Base-by-base conservation (phyloP, 257 asterid genomes). In the Verbena officinalis region DNA sequence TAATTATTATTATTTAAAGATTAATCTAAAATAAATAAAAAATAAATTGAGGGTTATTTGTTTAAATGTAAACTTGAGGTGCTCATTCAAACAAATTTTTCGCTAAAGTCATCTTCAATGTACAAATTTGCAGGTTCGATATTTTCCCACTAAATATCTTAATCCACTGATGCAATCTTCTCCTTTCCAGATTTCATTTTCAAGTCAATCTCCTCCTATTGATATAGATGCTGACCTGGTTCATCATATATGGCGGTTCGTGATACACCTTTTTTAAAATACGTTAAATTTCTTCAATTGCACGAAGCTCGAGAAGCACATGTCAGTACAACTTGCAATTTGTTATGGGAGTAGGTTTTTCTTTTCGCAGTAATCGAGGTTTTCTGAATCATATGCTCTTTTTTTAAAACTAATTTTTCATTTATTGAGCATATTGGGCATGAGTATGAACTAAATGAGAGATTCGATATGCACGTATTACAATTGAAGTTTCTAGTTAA, bases 91-190 rank as follows among this genome's bases (percentile, higher is more conserved):
- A n/a, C n/a, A n/a, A n/a, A n/a, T n/a, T n/a, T n/a, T n/a, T n/a
- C n/a, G n/a, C n/a, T n/a, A n/a, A n/a, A n/a, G n/a, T n/a, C n/a
- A n/a, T n/a, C n/a, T n/a, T n/a, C n/a, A n/a, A n/a, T 22, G 65
- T 71, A 46, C 56, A 13, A 34, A 33, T n/a, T n/a, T n/a, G n/a
- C 67, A 67, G 67, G 74, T 67, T 52, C n/a, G 44, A 33, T 1
- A 1, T 13, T 43, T 14, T 12, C 9, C 20, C 24, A 23, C 44
- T 44, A 22, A 8, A 0, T 3, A 1, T n/a, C 20, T 38, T 44
- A 27, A 8, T 38, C 24, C 10, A 1, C 11, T 33, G 14, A 48
- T 48, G 0, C n/a, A 22, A 9, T 27, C 24, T 56, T 68, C 62
- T 64, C 62, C 9, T 68, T 73, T n/a, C 16, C 6, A 5, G 5